Conservation (phyloP, 768 basidiomycete genomes). For the Scleroderma bovista region DNA sequence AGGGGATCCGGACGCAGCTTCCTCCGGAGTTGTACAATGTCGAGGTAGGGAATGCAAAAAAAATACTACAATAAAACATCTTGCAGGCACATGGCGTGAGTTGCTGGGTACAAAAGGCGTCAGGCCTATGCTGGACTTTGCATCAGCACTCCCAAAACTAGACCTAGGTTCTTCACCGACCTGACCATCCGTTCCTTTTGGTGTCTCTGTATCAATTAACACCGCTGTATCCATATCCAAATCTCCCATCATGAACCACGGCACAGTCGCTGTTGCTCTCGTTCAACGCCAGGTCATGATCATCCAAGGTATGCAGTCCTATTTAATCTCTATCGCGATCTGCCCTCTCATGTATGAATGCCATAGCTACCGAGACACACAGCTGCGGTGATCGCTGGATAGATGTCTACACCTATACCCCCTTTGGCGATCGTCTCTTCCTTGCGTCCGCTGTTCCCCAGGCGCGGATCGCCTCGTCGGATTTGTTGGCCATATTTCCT, state of each 20-base stretch:
- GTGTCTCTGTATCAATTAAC: background rate
- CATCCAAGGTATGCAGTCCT: conserved; percentile 48
- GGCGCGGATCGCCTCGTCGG: conserved; percentile 55
- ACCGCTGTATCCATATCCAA: background rate
- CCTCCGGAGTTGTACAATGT: background rate
- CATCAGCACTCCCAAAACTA: background rate
- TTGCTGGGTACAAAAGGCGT: conserved; percentile 16
- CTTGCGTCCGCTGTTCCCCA: conserved; percentile 53
- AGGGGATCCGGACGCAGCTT: background rate
- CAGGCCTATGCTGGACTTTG: background rate
- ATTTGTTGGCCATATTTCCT: conserved; percentile 53
- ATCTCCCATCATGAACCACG: conserved; percentile 39
- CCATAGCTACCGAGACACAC: conserved; percentile 52
- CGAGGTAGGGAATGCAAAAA: background rate
- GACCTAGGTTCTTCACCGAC: background rate
- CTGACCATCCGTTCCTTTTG: background rate
- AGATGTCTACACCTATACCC: conserved; percentile 60
- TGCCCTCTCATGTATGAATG: conserved; percentile 4
- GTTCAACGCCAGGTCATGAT: conserved; percentile 65
- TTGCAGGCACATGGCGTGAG: background rate
- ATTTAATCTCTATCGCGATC: background rate
- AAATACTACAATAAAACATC: conserved; percentile 13
- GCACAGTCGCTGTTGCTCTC: conserved; percentile 62
- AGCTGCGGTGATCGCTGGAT: conserved; percentile 50
- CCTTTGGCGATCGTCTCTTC: conserved; percentile 63